These are phyloP conservation scores for Aspergillus sclerotiicarbonarius DNA, from an alignment of 495 filamentous ascomycete genomes.

Conservation along the genomic window DNA sequence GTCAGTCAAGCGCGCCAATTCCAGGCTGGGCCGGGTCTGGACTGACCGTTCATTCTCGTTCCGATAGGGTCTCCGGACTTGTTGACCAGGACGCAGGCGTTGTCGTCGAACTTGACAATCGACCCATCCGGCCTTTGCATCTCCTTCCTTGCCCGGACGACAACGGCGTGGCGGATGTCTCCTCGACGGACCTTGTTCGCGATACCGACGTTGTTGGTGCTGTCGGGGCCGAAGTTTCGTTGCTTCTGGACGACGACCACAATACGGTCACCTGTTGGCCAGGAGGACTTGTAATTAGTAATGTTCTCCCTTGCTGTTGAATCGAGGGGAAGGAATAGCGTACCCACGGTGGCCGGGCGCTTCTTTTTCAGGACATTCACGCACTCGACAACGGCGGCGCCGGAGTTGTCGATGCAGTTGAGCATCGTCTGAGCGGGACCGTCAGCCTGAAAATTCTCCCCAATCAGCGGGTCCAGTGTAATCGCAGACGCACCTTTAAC, in stretches of 20 bases:
- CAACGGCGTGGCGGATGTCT: conserved; percentile 93
- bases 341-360: conserved; percentile 86
- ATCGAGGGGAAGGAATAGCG: conserved; percentile 17
- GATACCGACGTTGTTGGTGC: conserved; percentile 53
- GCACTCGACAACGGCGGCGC: conserved; percentile 96
- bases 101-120: conserved; percentile 91
- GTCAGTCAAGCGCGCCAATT: conserved; percentile 23
- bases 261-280: conserved; percentile 78
- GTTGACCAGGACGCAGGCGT: conserved; percentile 96
- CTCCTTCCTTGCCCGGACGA: conserved; percentile 88
- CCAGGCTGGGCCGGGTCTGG: background rate
- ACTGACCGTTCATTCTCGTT: conserved; percentile 79
- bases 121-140: conserved; percentile 83
- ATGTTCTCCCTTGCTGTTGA: background rate
- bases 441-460: conserved; percentile 8
- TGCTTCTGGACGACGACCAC: conserved; percentile 98
- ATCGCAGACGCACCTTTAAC: conserved; percentile 69
- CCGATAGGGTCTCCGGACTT: conserved; percentile 96
- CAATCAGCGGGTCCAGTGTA: background rate
- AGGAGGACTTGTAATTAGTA: conserved; percentile 3
- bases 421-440: conserved; percentile 75
- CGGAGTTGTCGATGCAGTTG: conserved; percentile 99
- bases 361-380: conserved; percentile 89
- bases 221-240: conserved; percentile 69
- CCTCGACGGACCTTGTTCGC: conserved; percentile 93